phyloP scores from a whole-genome alignment of 352 stramenopile genomes.

The Plasmopara viticola region DNA sequence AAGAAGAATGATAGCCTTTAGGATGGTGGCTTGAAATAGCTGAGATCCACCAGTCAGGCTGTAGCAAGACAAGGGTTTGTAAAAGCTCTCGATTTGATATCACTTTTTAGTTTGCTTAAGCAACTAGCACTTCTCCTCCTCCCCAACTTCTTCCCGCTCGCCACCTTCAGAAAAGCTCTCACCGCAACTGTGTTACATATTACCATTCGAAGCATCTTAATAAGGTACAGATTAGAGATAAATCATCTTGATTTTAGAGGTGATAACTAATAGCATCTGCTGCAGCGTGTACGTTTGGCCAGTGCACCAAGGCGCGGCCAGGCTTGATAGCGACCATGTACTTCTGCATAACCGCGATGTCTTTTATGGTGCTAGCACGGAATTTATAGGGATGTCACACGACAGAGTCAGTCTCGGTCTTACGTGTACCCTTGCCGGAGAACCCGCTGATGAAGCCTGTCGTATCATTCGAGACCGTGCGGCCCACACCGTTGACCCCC shows the following conservation, averaged over 20 bases:
- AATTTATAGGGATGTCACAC: constrained; percentile 91
- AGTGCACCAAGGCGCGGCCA: constrained; percentile 57
- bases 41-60: no score
- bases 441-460: constrained; percentile 34
- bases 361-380: constrained; percentile 86
- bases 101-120: no score
- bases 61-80: no score
- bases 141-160: no score
- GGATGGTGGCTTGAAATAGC: no score
- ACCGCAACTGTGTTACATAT: no score
- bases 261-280: constrained; percentile 14
- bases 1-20: no score
- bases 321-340: constrained; percentile 95
- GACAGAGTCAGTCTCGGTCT: constrained; percentile 61
- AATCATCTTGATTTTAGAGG: neutral
- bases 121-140: no score
- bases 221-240: no score
- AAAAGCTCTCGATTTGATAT: no score
- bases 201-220: no score
- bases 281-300: constrained; percentile 45
- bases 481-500: constrained; percentile 29
- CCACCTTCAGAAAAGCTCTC: no score
- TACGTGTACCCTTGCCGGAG: constrained; percentile 11
- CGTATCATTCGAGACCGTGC: constrained; percentile 58
- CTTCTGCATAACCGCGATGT: constrained; percentile 91